Evolutionary conservation across 306 rosid genomes (phyloP).

Genomic region (Psophocarpus tetragonolobus): DNA sequence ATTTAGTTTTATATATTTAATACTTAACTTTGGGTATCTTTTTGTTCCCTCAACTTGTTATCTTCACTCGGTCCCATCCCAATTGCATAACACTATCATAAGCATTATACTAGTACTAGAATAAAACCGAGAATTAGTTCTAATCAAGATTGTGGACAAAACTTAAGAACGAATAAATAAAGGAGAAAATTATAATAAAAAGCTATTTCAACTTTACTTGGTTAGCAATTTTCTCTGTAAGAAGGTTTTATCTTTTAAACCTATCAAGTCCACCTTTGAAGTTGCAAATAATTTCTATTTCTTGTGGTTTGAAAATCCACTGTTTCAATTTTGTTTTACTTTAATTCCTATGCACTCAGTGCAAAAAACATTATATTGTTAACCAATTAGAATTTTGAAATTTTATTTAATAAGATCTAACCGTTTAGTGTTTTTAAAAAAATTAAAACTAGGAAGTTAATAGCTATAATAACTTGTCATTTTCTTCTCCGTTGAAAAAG

Average conservation of each 20-base stretch:
- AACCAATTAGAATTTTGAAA: no score
- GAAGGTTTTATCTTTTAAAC: neutral
- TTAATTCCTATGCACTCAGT: no score
- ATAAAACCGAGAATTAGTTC: constrained; percentile 9
- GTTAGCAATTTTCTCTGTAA: neutral
- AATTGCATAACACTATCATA: neutral
- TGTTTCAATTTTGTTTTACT: neutral
- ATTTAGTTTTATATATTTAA: neutral
- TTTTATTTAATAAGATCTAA: neutral
- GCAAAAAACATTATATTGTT: no score
- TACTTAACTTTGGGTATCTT: neutral
- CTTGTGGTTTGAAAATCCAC: neutral
- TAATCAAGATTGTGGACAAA: neutral
- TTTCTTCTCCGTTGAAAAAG: neutral
- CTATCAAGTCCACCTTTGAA: neutral
- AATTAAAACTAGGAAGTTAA: neutral
- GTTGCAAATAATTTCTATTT: neutral
- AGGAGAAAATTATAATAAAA: neutral
- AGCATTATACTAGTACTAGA: neutral
- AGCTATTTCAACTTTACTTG: neutral
- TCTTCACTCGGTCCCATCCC: neutral
- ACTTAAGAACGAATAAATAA: neutral
- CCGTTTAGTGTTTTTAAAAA: neutral
- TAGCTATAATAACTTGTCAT: neutral
- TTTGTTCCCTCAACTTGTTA: neutral